phyloP scores from a whole-genome alignment of 768 basidiomycete species.

The Amanita pseudoporphyria region DNA sequence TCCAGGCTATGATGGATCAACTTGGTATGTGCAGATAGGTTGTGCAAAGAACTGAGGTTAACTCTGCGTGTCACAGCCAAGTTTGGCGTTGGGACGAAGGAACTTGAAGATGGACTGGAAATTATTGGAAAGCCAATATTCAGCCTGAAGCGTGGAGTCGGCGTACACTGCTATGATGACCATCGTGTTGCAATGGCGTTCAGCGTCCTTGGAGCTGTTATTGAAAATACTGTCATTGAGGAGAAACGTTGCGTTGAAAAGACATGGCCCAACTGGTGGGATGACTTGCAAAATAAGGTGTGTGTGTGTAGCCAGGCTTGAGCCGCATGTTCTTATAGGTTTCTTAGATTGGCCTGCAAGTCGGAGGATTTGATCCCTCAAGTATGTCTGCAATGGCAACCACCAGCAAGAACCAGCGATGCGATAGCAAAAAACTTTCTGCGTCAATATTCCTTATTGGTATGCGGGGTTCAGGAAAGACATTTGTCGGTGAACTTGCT shows the following conservation, averaged over 20 bases:
- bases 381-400: constrained; percentile 29
- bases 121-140: constrained; percentile 67
- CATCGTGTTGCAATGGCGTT: constrained; percentile 99
- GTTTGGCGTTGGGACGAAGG: constrained; percentile 88
- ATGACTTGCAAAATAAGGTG: constrained; percentile 93
- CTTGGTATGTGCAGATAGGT: constrained; percentile 48
- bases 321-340: background rate
- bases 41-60: background rate
- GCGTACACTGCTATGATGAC: constrained; percentile 94
- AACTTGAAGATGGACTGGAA: constrained; percentile 89
- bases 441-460: constrained; percentile 76
- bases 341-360: constrained; percentile 74
- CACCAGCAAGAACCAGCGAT: constrained; percentile 25
- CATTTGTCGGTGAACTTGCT: constrained; percentile 74
- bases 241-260: constrained; percentile 99
- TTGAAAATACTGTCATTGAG: constrained; percentile 73
- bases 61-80: constrained; percentile 49
- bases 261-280: constrained; percentile 99
- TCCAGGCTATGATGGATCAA: constrained; percentile 93
- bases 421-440: constrained; percentile 19
- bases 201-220: constrained; percentile 71
- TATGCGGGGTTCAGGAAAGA: constrained; percentile 97
- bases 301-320: constrained; percentile 6
- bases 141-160: constrained; percentile 59
- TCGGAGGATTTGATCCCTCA: constrained; percentile 75